Evolutionary conservation across 139 green algal species (phyloP), one percentile per base, ranked within the genome.

Genomic region (Haematococcus lacustris): DNA sequence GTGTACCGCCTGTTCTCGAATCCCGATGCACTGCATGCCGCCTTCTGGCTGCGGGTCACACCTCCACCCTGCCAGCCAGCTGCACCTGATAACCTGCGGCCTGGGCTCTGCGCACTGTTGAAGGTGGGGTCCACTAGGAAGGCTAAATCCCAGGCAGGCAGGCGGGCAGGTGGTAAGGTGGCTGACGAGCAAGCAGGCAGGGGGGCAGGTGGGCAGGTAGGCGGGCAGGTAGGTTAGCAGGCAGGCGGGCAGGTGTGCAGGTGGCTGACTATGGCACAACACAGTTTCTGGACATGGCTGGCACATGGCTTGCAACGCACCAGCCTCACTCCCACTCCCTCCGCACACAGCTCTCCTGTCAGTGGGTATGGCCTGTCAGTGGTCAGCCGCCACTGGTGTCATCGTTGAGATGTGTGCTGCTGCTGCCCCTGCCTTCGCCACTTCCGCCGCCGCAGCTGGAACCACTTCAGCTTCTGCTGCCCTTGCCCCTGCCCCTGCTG

Each of bases 1-100:
- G 70, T 85, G 3, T 70, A 68, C 13, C 50, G 43, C 35, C 79
- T 85, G 61, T 85, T 85, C 51, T 63, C 73, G 53, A 80, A 33
- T 61, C 51, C 73, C 6, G 76, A 85, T 60, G 76, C 70, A 0
- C 51, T 85, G 6, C 71, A 80, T 13, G 73, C 80, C 1, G 62
- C 80, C 28, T 85, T 85, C 66, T 85, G 80, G 80, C 69, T 50
- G 0, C 35, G 25, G 2, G n/a, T n/a, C n/a, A n/a, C 37, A 33
- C 21, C 3, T 28, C 61, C 41, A 51, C 40, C 39, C 57, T 9
- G 35, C 21, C 53, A 76, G 5, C 9, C 13, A 57, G 3, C 41
- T 33, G 26, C 33, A 23, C 51, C 40, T 26, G 33, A 73, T n/a
- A 50, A 68, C 43, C 73, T 73, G 65, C 65, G 61, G 70, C 4